A percentile compares a stretch with the other conserved stretches of the same genome.
These are phyloP conservation scores for Rhizophora mangle DNA, from an alignment of 345 rosid genomes.

Conservation along the genomic window DNA sequence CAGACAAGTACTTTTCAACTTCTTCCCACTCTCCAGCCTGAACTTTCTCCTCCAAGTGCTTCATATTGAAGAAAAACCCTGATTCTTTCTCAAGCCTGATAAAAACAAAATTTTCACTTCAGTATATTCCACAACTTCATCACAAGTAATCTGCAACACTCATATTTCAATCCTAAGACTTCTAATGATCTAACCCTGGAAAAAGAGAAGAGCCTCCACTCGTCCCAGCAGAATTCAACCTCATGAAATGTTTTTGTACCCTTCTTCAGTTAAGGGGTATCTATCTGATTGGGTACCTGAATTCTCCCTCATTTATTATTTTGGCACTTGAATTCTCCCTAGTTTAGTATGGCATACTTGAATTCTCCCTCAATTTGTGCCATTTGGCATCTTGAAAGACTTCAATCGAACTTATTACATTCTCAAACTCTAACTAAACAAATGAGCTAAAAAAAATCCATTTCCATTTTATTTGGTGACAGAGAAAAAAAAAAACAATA, in stretches of 20 bases:
- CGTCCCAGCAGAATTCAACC: constrained; percentile 1
- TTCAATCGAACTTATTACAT: not conserved
- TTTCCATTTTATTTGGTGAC: too few species aligned
- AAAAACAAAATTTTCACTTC: constrained; percentile 2
- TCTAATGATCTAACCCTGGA: not conserved
- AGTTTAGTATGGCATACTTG: too few species aligned
- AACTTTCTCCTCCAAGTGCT: constrained; percentile 68
- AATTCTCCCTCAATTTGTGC: not conserved
- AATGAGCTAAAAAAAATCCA: too few species aligned
- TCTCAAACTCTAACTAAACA: not conserved
- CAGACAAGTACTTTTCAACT: constrained; percentile 63
- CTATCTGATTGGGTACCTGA: not conserved
- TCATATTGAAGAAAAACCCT: constrained; percentile 68
- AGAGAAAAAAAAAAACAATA: not conserved
- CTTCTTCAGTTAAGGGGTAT: not conserved
- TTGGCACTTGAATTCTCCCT: too few species aligned
- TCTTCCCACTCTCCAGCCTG: constrained; percentile 77
- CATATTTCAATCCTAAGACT: not conserved
- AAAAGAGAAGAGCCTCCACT: not conserved
- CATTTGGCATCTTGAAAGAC: not conserved
- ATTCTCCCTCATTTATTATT: not conserved
- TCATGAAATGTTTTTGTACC: not conserved
- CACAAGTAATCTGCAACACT: not conserved
- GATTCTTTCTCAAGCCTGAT: constrained; percentile 74
- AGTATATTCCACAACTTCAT: not conserved